A percentile compares a stretch with the other conserved stretches of the same genome.
Conservation (phyloP, 2,329 filamentous ascomycete genomes). For the Piedraia hortae region DNA sequence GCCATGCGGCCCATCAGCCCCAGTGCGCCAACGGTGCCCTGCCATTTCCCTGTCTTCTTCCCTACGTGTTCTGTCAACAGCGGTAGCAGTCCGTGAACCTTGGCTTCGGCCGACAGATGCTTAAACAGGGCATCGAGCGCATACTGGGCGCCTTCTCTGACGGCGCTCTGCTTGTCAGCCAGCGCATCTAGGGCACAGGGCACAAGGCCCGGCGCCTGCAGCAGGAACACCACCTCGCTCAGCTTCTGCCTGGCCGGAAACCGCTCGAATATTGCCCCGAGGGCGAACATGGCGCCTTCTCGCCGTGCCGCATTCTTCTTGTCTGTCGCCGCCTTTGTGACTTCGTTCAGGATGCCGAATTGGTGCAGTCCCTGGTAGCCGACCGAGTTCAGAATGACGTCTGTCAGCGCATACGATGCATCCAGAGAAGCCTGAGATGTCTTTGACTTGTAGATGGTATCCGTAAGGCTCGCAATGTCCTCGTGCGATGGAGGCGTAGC, state of each 20-base stretch:
- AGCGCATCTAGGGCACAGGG: slow-evolving; percentile 54
- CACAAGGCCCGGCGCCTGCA: slow-evolving; percentile 54
- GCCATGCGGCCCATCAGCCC: slow-evolving; percentile 78
- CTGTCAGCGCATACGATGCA: slow-evolving; percentile 35
- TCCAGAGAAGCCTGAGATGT: slow-evolving; percentile 30
- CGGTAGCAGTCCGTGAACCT: slow-evolving; percentile 60
- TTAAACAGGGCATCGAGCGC: slow-evolving; percentile 71
- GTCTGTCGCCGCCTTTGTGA: slow-evolving; percentile 57
- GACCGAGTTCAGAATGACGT: slow-evolving; percentile 34
- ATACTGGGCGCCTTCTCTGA: slow-evolving; percentile 80
- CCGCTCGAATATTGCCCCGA: slow-evolving; percentile 79
- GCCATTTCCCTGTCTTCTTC: slow-evolving; percentile 84
- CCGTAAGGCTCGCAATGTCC: slow-evolving; percentile 18
- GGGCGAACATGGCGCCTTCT: slow-evolving; percentile 81
- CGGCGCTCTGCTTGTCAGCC: slow-evolving; percentile 67
- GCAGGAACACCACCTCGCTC: slow-evolving; percentile 54
- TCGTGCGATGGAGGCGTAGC: slow-evolving; percentile 18
- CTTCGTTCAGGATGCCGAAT: slow-evolving; percentile 34
- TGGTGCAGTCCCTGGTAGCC: slow-evolving; percentile 33
- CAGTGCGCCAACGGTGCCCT: slow-evolving; percentile 70
- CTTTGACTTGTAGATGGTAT: slow-evolving; percentile 21
- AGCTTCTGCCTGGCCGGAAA: slow-evolving; percentile 52
- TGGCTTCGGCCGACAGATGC: slow-evolving; percentile 51
- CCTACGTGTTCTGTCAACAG: slow-evolving; percentile 45
- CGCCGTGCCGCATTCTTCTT: slow-evolving; percentile 74